Base-by-base conservation (phyloP, 73 alveolate species). In the Stentor coeruleus region DNA sequence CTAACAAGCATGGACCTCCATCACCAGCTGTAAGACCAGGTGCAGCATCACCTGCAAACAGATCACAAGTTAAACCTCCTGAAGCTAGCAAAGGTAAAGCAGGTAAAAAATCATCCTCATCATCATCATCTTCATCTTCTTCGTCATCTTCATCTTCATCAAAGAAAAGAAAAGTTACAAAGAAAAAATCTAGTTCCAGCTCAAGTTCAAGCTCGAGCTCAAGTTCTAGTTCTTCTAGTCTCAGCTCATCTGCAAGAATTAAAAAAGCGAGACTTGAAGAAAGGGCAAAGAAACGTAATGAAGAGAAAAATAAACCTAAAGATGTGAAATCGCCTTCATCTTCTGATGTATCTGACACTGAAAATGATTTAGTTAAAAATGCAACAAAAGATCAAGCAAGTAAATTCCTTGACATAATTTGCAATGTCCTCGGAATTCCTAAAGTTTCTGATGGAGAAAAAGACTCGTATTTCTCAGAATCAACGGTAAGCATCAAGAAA, bases 341-440 rank as follows among this genome's bases (percentile, higher is more conserved):
- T 20, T 49, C 66, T 11, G 66, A 49, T 49, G 66, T 49, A 49
- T 49, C 66, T 49, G 66, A 49, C 66, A 49, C 66, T 49, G 66
- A 49, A 6, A 49, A 49, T 49, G 66, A 49, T 20, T 6, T 11
- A 49, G 66, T 11, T 11, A 49, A 11, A 11, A 20, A 20, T 11
- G 66, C 66, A 20, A 49, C 6, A 11, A 6, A 11, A 11, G 66
- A 49, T 49, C 66, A 49, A 49, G 66, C 66, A 11, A 11, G 6
- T 6, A 49, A 49, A 49, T 49, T 49, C 20, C 20, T 49, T 11
- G 20, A 49, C 20, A 49, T 49, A 11, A 20, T 49, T 49, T 11
- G 28, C 6, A 49, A 49, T 20, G 20, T 6, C 66, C 20, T 49
- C 66, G 66, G 66, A 20, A 11, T 49, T 11, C 6, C 6, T 20